Evolutionary conservation across 495 filamentous ascomycete genomes (phyloP).

Genomic region (Lepidopterella palustris): DNA sequence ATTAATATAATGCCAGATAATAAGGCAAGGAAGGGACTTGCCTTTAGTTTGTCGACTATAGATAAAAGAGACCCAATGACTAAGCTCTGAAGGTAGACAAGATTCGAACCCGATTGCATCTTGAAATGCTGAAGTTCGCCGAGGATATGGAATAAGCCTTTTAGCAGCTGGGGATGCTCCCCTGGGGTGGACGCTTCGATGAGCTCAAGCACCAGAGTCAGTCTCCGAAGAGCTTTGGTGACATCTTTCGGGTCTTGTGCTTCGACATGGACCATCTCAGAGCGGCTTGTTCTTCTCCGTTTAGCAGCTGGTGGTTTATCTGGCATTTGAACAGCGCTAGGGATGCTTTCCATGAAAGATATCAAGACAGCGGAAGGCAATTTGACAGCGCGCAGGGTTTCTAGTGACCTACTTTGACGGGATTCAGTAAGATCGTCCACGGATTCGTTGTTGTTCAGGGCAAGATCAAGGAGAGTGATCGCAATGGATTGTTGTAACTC

Average conservation of each 20-base stretch:
- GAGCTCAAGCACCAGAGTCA: constrained; percentile 83
- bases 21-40: constrained; percentile 7
- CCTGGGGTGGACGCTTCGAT: constrained; percentile 70
- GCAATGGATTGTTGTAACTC: constrained; percentile 55
- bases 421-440: not conserved
- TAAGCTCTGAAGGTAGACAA: constrained; percentile 79
- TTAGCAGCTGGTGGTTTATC: constrained; percentile 62
- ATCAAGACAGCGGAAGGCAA: constrained; percentile 64
- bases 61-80: constrained; percentile 67
- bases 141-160: constrained; percentile 71
- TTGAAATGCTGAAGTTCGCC: constrained; percentile 79
- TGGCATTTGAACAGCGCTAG: constrained; percentile 56
- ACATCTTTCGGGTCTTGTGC: constrained; percentile 49
- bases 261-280: constrained; percentile 46
- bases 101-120: constrained; percentile 60
- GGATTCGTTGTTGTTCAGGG: constrained; percentile 30
- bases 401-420: constrained; percentile 33
- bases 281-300: constrained; percentile 65
- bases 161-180: constrained; percentile 64
- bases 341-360: constrained; percentile 61
- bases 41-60: constrained; percentile 70
- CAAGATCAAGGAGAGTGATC: constrained; percentile 53
- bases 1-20: not conserved
- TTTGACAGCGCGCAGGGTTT: constrained; percentile 59
- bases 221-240: constrained; percentile 56